Percentiles rank a stretch among this genome's conserved stretches.
These are phyloP conservation scores for Wakefieldia striispora DNA, from an alignment of 768 basidiomycete species.

Conservation along the genomic window DNA sequence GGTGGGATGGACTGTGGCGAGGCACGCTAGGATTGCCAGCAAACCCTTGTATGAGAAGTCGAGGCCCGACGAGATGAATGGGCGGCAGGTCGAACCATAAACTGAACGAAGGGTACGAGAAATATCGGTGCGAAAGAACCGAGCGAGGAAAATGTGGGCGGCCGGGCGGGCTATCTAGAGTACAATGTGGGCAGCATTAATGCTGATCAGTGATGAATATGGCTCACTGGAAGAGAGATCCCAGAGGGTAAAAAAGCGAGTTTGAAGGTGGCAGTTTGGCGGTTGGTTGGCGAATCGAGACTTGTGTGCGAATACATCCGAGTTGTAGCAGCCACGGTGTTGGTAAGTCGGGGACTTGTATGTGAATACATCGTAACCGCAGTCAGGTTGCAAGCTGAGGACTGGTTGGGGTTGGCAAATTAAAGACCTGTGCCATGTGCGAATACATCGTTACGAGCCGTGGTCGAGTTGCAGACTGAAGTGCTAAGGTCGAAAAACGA, in stretches of 20 bases:
- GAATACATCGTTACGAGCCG: too few species aligned
- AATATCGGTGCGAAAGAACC: background rate
- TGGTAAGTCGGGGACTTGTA: too few species aligned
- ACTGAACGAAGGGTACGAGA: constrained; percentile 1
- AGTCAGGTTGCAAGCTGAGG: too few species aligned
- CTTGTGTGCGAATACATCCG: too few species aligned
- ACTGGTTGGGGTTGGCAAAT: too few species aligned
- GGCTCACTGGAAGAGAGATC: constrained; percentile 17
- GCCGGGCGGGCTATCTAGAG: constrained; percentile 35
- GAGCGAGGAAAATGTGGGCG: constrained; percentile 9
- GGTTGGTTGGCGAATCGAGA: constrained; percentile 21
- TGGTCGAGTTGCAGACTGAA: too few species aligned
- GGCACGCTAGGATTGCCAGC: constrained; percentile 79
- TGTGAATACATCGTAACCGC: too few species aligned
- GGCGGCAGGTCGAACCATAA: constrained; percentile 37
- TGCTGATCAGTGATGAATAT: constrained; percentile 12
- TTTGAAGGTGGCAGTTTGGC: constrained; percentile 12
- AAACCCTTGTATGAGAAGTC: constrained; percentile 61
- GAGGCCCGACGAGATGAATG: constrained; percentile 64
- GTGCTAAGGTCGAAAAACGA: too few species aligned
- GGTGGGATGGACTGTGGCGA: constrained; percentile 38
- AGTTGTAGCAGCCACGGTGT: too few species aligned
- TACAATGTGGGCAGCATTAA: constrained; percentile 35
- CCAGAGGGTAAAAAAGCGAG: background rate
- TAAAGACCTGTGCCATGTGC: too few species aligned